Percentiles rank a stretch among this genome's conserved stretches.
Evolutionary conservation across 495 filamentous ascomycete genomes (phyloP).

Genomic region (Endocarpon pusillum): DNA sequence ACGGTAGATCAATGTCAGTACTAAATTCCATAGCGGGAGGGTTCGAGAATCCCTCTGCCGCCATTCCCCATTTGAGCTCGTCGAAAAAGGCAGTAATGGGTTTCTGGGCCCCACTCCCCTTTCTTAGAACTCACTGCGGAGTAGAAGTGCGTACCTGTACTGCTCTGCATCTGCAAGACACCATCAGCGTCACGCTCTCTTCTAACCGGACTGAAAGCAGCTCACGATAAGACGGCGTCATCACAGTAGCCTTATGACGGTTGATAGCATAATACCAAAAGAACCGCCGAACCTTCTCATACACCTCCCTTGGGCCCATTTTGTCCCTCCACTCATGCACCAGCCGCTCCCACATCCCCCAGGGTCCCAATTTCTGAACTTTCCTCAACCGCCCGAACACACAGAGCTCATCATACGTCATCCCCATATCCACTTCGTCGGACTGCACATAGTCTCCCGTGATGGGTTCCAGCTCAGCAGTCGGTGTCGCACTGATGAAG

Average conservation of each 20-base stretch:
- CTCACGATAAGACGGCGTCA: constrained; percentile 45
- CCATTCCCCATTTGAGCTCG: no score
- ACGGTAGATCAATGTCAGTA: no score
- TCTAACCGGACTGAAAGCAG: no score
- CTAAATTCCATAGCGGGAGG: no score
- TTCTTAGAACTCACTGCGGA: no score
- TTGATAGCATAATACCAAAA: constrained; percentile 46
- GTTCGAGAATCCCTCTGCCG: no score
- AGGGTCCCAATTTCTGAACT: constrained; percentile 55
- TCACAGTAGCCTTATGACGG: constrained; percentile 49
- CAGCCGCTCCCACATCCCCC: constrained; percentile 49
- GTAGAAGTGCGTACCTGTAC: no score
- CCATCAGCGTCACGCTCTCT: no score
- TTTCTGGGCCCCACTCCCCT: no score
- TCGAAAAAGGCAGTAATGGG: no score
- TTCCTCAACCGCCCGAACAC: constrained; percentile 53
- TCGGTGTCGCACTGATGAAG: constrained; percentile 62
- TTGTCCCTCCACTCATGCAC: constrained; percentile 48
- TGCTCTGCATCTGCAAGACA: no score
- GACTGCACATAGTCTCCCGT: constrained; percentile 33
- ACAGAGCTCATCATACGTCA: constrained; percentile 38
- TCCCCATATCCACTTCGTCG: constrained; percentile 64
- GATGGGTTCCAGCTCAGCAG: constrained; percentile 72
- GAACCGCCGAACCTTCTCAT: constrained; percentile 54
- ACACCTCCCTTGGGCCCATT: constrained; percentile 21